Conservation (phyloP, 306 rosid genomes). For the Quercus ilex region DNA sequence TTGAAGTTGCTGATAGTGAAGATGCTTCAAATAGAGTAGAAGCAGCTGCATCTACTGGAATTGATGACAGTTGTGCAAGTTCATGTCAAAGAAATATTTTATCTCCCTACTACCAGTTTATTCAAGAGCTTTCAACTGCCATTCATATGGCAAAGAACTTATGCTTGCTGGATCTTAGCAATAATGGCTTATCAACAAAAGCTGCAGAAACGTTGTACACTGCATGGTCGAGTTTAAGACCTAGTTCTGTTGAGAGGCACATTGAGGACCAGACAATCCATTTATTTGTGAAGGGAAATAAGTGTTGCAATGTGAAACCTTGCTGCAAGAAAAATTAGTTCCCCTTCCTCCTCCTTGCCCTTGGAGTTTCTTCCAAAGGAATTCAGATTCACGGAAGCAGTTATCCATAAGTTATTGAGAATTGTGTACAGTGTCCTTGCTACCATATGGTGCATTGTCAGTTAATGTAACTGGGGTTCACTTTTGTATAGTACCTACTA, state of each 20-base stretch:
- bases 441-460: not conserved
- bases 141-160: slow-evolving; percentile 54
- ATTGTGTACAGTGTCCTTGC: not conserved
- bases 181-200: slow-evolving; percentile 53
- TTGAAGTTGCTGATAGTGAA: slow-evolving; percentile 87
- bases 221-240: slow-evolving; percentile 64
- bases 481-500: not conserved
- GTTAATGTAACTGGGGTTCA: not conserved
- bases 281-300: slow-evolving; percentile 50
- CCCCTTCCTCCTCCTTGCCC: not conserved
- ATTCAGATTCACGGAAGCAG: not conserved
- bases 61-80: slow-evolving; percentile 60
- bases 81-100: slow-evolving; percentile 45
- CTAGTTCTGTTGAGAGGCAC: slow-evolving; percentile 53
- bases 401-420: not conserved
- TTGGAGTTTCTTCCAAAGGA: not conserved
- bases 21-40: slow-evolving; percentile 41
- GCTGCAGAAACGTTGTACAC: slow-evolving; percentile 48
- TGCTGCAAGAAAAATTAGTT: slow-evolving; percentile 75
- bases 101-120: slow-evolving; percentile 35
- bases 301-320: slow-evolving; percentile 66
- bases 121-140: slow-evolving; percentile 52
- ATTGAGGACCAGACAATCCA: slow-evolving; percentile 50
- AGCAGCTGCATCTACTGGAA: slow-evolving; percentile 56
- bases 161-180: slow-evolving; percentile 72